Evolutionary conservation across 768 basidiomycete genomes (phyloP).

Genomic region (Strobilomyces dryophilus): DNA sequence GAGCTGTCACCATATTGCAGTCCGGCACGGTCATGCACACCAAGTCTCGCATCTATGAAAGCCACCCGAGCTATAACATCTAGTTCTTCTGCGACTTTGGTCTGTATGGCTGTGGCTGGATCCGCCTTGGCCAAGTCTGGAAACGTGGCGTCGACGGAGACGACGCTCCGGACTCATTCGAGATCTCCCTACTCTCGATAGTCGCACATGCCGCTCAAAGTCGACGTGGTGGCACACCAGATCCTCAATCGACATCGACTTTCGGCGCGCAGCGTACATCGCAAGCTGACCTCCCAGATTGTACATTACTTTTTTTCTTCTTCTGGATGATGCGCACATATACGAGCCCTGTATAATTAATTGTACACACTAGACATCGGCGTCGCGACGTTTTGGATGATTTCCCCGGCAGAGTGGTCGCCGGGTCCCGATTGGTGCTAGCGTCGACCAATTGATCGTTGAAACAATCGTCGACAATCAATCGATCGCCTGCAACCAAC

Average conservation of each 20-base stretch:
- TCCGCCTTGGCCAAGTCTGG: conserved; percentile 69
- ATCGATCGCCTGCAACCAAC: no score
- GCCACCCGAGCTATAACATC: conserved; percentile 80
- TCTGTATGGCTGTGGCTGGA: conserved; percentile 89
- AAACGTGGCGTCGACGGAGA: conserved; percentile 43
- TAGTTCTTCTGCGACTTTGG: conserved; percentile 96
- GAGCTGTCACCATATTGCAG: conserved; percentile 71
- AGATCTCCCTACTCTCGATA: conserved; percentile 58
- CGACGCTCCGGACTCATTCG: conserved; percentile 29
- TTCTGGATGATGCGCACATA: no score
- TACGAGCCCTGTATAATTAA: no score
- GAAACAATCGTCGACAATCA: no score
- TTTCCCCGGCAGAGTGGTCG: no score
- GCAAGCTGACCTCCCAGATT: conserved; percentile 44
- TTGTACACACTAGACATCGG: no score
- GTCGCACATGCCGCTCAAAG: conserved; percentile 71
- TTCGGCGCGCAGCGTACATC: conserved; percentile 58
- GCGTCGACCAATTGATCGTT: no score
- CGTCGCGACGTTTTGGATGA: no score
- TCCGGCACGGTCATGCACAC: conserved; percentile 81
- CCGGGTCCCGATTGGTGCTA: no score
- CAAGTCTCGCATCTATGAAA: conserved; percentile 79
- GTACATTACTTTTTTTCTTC: no score
- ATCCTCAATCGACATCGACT: conserved; percentile 79
- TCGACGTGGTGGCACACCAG: conserved; percentile 76